phyloP scores from a whole-genome alignment of 495 filamentous ascomycete genomes.

The Aspergillus homomorphus region DNA sequence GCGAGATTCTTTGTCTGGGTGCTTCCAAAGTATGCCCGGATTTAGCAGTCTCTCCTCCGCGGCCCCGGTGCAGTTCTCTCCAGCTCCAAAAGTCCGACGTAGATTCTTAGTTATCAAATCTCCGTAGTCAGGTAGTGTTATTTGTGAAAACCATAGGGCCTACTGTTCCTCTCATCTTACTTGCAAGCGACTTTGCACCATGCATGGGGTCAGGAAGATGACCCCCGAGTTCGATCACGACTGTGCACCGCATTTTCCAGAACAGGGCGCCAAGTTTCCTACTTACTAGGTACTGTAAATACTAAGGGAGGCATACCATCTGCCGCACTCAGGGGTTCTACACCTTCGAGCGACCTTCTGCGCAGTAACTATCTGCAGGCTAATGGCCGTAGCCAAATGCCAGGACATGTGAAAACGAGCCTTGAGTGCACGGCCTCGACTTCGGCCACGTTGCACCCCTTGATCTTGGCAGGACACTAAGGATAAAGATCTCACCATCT shows the following conservation, averaged over 20 bases:
- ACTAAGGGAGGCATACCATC: background rate
- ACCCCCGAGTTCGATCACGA: slow-evolving; percentile 8
- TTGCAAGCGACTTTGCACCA: background rate
- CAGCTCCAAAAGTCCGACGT: too few species aligned
- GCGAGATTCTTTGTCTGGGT: background rate
- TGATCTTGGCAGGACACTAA: slow-evolving; percentile 28
- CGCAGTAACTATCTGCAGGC: slow-evolving; percentile 4
- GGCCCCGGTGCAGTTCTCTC: background rate
- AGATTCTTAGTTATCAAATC: too few species aligned
- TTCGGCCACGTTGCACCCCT: slow-evolving; percentile 29
- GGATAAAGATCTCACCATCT: slow-evolving; percentile 30
- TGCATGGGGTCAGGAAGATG: slow-evolving; percentile 1
- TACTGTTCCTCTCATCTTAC: background rate
- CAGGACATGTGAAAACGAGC: slow-evolving; percentile 1
- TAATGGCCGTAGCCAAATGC: background rate
- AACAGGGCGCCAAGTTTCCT: slow-evolving; percentile 2
- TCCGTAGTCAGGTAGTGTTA: too few species aligned
- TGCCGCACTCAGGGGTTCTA: background rate
- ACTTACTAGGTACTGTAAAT: background rate
- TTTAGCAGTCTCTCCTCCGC: background rate
- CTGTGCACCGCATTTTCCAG: slow-evolving; percentile 5
- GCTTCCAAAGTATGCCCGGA: background rate
- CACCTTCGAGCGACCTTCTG: slow-evolving; percentile 16
- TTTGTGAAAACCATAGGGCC: background rate
- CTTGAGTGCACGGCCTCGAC: slow-evolving; percentile 20